Conservation (phyloP, 202 grass and related monocot genomes). For the Schoenoplectus tabernaemontani region DNA sequence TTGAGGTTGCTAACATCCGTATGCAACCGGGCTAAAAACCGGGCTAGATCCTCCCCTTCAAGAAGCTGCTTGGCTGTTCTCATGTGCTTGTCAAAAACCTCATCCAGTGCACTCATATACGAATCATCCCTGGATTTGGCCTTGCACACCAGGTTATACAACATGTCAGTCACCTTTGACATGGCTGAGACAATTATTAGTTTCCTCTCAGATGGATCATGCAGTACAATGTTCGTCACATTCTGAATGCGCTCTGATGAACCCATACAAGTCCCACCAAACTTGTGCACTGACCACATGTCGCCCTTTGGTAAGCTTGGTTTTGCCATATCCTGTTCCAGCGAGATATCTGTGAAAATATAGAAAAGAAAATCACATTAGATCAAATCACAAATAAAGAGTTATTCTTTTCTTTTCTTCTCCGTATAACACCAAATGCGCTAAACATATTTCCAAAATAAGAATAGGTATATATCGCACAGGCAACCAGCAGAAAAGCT, state of each 20-base stretch:
- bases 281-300: slow-evolving; percentile 99
- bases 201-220: slow-evolving; percentile 82
- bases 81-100: slow-evolving; percentile 90
- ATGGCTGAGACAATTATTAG: slow-evolving; percentile 92
- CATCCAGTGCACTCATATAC: slow-evolving; percentile 51
- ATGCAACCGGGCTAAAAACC: slow-evolving; percentile 76
- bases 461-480: slow-evolving; percentile 6
- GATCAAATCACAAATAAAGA: slow-evolving; percentile 17
- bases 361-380: slow-evolving; percentile 15
- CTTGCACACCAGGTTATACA: slow-evolving; percentile 87
- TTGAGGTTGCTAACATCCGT: slow-evolving; percentile 70
- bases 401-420: neutral
- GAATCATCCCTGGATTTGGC: slow-evolving; percentile 88
- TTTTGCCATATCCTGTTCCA: slow-evolving; percentile 55
- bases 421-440: neutral
- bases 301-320: slow-evolving; percentile 65
- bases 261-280: slow-evolving; percentile 97
- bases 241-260: slow-evolving; percentile 81
- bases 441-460: slow-evolving; percentile 14
- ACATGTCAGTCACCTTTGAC: slow-evolving; percentile 97
- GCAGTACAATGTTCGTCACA: slow-evolving; percentile 77
- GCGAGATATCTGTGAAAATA: slow-evolving; percentile 42
- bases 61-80: slow-evolving; percentile 67
- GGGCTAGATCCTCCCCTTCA: slow-evolving; percentile 81
- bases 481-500: neutral